Conservation (phyloP, 1,284 basidiomycete species). For the Amylostereum chailletii region DNA sequence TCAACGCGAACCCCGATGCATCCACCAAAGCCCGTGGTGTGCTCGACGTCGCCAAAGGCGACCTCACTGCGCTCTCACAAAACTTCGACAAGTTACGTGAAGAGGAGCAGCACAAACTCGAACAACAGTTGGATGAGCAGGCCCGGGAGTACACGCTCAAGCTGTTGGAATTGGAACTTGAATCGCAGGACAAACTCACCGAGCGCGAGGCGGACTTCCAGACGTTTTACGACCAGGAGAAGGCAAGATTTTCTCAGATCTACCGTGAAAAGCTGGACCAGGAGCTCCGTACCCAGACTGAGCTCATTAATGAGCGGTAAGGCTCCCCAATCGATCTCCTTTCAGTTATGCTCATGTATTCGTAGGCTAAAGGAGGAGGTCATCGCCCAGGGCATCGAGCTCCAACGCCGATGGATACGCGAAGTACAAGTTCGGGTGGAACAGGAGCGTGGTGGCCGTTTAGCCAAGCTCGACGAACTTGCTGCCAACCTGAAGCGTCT, state of each 20-base stretch:
- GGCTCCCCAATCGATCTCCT: constrained; percentile 12
- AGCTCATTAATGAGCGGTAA: constrained; percentile 90
- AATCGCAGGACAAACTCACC: constrained; percentile 77
- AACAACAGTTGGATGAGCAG: constrained; percentile 77
- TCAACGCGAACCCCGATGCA: constrained; percentile 67
- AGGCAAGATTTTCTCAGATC: constrained; percentile 61
- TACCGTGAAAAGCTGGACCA: constrained; percentile 84
- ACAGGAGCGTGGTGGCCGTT: constrained; percentile 90
- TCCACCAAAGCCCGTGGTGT: constrained; percentile 63
- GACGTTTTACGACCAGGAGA: constrained; percentile 77
- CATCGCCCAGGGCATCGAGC: constrained; percentile 92
- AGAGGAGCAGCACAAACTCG: constrained; percentile 72
- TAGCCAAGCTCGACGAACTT: constrained; percentile 92
- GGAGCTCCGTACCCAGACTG: constrained; percentile 84
- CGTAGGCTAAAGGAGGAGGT: constrained; percentile 88
- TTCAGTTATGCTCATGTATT: not conserved
- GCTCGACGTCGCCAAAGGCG: constrained; percentile 70
- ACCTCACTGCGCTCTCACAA: constrained; percentile 72
- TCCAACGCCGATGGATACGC: constrained; percentile 93
- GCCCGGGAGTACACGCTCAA: constrained; percentile 78
- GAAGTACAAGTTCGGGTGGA: constrained; percentile 96
- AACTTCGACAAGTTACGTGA: constrained; percentile 79
- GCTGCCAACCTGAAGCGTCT: constrained; percentile 86
- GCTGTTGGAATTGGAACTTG: constrained; percentile 78
- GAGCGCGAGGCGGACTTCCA: constrained; percentile 84